These are phyloP conservation scores for Sugiyamaella americana DNA, from an alignment of 805 yeast genomes.

Conservation along the genomic window DNA sequence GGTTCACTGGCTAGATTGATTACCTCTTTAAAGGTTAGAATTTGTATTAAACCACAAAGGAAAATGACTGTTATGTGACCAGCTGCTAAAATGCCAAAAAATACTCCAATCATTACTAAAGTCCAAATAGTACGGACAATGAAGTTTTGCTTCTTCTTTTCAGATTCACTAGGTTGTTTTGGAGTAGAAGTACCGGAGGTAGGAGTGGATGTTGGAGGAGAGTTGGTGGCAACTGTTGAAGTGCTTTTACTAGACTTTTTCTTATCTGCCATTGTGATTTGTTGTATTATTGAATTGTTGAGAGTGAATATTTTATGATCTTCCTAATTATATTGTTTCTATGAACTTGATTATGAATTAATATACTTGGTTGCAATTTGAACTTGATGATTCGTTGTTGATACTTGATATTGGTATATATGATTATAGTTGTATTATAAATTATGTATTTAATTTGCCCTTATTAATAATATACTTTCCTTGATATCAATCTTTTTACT, in stretches of 20 bases:
- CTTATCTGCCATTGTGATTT: not conserved
- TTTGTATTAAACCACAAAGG: slow-evolving; percentile 66
- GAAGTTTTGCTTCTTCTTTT: slow-evolving; percentile 74
- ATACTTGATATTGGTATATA: too few relatives aligned
- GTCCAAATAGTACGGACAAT: slow-evolving; percentile 90
- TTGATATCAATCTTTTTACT: too few relatives aligned
- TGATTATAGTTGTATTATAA: too few relatives aligned
- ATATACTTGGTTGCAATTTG: too few relatives aligned
- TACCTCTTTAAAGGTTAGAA: slow-evolving; percentile 84
- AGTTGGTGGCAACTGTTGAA: not conserved
- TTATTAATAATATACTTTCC: too few relatives aligned
- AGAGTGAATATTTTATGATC: too few relatives aligned
- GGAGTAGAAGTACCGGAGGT: not conserved
- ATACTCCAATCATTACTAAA: slow-evolving; percentile 75
- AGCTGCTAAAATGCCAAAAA: slow-evolving; percentile 62
- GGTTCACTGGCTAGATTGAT: slow-evolving; percentile 81
- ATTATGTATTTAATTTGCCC: too few relatives aligned
- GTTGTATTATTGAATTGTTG: too few relatives aligned
- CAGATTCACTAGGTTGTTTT: slow-evolving; percentile 24
- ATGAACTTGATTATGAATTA: too few relatives aligned
- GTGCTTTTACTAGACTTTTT: not conserved
- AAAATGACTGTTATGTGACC: slow-evolving; percentile 82
- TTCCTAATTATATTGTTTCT: too few relatives aligned
- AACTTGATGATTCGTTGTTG: too few relatives aligned
- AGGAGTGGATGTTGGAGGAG: not conserved